Base-by-base conservation (phyloP, 2,329 filamentous ascomycete species). In the Fusarium globosum region DNA sequence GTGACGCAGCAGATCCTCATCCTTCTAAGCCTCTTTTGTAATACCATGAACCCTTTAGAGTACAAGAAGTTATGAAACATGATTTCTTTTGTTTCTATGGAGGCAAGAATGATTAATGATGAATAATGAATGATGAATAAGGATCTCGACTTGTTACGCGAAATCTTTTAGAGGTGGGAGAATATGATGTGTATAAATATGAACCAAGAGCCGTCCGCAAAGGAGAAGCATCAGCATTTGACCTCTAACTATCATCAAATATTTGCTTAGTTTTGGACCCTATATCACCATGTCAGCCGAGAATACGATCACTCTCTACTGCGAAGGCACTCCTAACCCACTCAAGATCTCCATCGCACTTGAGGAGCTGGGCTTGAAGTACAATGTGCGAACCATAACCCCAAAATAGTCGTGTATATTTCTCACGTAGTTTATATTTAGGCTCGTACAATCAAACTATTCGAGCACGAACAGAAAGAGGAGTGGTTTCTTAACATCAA, bases 401-500 rank as follows among this genome's bases (percentile, higher is more conserved):
- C 28, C 16, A 26, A 23, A 15, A 23, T 7, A 41, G 6, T 4
- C 1, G 2, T 21, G n/a, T 11, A 3, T 13, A 15, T 13, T 26
- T 12, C 33, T 62, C 26, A 62, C 51, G 4, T 15, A 48, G 13
- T 35, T 6, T 43, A 12, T 23, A 86, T 43, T 12, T 26, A 86
- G 85, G 79, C 83, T 51, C 88, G 90, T 61, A 85, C 88, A 52
- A 90, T 96, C 74, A 87, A 93, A 21, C 88, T 97, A 61, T 84
- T 81, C 73, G 92, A 92, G 71, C 93, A 94, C 80, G 88, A 85
- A 21, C 94, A 96, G 77, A 96, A 96, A 79, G 85, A 96, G 82
- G 89, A 89, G 23, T 97, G 94, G 94, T 97, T 95, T 83, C 88
- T 96, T 26, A 89, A 91, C 48, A 96, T 97, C 85, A 97, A 97